These are phyloP conservation scores for Astragalus membranaceus DNA, from an alignment of 306 rosid species.

Conservation along the genomic window DNA sequence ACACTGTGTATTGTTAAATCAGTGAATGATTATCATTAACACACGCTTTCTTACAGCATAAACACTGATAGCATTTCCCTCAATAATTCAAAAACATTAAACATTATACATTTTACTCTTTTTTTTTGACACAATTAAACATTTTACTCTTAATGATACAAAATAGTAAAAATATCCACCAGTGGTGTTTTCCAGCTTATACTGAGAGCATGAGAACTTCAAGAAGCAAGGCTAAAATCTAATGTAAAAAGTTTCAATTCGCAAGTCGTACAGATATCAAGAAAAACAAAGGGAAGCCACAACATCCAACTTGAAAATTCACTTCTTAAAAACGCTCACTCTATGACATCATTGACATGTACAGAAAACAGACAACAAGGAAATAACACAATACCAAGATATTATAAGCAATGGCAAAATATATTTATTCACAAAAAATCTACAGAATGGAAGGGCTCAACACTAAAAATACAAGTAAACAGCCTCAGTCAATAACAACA, in stretches of 20 bases:
- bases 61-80: neutral
- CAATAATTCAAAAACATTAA: neutral
- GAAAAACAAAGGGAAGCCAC: no score
- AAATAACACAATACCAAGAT: constrained; percentile 2
- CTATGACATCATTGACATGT: constrained; percentile 19
- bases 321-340: constrained; percentile 18
- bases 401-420: constrained; percentile 19
- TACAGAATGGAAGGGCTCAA: constrained; percentile 31
- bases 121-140: neutral
- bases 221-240: neutral
- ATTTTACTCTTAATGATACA: neutral
- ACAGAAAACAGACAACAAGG: constrained; percentile 15
- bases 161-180: neutral
- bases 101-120: neutral
- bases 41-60: neutral
- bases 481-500: constrained; percentile 26
- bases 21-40: neutral
- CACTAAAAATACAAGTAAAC: constrained; percentile 26
- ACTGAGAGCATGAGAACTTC: neutral
- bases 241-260: neutral
- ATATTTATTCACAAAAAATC: constrained; percentile 22
- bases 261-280: no score
- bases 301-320: constrained; percentile 14
- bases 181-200: neutral
- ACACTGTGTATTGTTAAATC: neutral